Conservation (phyloP, 73 alveolate genomes). For the Tetrahymena elliotti region DNA sequence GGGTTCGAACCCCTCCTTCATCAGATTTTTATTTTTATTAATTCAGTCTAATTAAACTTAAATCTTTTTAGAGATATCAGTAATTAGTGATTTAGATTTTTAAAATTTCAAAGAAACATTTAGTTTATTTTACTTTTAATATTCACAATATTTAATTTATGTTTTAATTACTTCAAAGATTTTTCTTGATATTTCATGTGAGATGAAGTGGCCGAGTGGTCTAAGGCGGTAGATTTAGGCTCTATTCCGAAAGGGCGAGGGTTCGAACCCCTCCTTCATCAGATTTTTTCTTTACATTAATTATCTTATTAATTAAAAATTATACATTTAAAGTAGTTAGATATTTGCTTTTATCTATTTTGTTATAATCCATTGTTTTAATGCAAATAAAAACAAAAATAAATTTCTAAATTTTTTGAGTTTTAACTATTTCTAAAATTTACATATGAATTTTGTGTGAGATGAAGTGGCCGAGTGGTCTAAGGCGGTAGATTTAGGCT, state of each 20-base stretch:
- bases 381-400: too few relatives aligned
- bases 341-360: too few relatives aligned
- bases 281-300: neutral
- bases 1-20: neutral
- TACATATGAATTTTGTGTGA: neutral
- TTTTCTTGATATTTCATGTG: too few relatives aligned
- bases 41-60: too few relatives aligned
- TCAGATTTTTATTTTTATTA: neutral
- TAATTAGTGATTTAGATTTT: too few relatives aligned
- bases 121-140: too few relatives aligned
- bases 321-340: too few relatives aligned
- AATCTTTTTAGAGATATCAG: too few relatives aligned
- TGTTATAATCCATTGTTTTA: too few relatives aligned
- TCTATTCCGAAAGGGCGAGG: neutral
- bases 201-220: neutral
- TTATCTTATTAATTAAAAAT: neutral
- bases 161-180: too few relatives aligned
- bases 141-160: too few relatives aligned
- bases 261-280: neutral
- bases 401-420: neutral
- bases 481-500: conserved; percentile 2
- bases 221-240: neutral
- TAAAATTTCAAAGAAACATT: too few relatives aligned
- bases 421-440: neutral
- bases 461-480: conserved; percentile 5